A percentile compares a stretch with the other conserved stretches of the same genome.
Conservation (phyloP, 1,284 basidiomycete species). For the Austroboletus novae-zelandiae region DNA sequence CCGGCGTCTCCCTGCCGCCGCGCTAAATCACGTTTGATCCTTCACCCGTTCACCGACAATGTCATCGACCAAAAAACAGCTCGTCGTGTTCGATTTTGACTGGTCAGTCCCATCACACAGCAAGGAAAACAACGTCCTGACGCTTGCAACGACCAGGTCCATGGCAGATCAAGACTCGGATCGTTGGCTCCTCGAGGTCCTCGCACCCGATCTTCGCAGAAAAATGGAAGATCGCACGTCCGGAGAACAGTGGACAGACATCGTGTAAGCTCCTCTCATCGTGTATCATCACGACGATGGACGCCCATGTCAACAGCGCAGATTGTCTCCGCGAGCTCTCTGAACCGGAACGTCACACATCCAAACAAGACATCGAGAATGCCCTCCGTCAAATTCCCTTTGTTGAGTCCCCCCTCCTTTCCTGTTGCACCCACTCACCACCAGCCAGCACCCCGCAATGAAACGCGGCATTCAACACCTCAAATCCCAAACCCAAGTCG, state of each 20-base stretch:
- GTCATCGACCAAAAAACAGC: constrained; percentile 59
- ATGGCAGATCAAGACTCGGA: constrained; percentile 96
- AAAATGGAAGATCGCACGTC: constrained; percentile 72
- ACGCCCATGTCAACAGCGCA: constrained; percentile 51
- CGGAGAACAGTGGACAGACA: constrained; percentile 86
- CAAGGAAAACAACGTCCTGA: not conserved
- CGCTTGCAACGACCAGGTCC: constrained; percentile 50
- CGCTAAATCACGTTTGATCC: not conserved
- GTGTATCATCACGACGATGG: not conserved
- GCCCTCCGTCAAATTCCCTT: constrained; percentile 84
- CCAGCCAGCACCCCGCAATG: constrained; percentile 90
- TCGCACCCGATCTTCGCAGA: constrained; percentile 81
- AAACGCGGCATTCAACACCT: constrained; percentile 79
- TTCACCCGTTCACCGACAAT: constrained; percentile 9
- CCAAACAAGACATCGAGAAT: constrained; percentile 72
- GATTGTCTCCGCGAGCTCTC: constrained; percentile 66
- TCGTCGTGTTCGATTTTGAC: constrained; percentile 97
- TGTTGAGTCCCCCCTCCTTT: constrained; percentile 40
- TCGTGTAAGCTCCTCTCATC: constrained; percentile 62
- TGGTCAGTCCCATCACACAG: constrained; percentile 58
- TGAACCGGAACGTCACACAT: constrained; percentile 59
- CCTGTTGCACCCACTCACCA: not conserved
- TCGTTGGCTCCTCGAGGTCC: constrained; percentile 93
- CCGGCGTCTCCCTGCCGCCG: no score
- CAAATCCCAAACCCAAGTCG: constrained; percentile 57